Conservation (phyloP, 2,329 filamentous ascomycete genomes). For the Lachnellula suecica region DNA sequence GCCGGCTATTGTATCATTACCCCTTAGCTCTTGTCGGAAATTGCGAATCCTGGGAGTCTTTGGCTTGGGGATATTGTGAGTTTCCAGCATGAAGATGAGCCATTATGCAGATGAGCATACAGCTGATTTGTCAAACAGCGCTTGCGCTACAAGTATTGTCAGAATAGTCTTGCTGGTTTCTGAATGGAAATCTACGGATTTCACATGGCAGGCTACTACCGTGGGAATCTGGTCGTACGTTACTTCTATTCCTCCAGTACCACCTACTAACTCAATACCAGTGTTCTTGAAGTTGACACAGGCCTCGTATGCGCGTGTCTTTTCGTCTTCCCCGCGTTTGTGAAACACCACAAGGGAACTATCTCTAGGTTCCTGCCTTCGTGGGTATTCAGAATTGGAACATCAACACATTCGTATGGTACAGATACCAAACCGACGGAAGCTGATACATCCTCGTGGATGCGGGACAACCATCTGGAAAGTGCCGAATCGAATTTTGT, state of each 20-base stretch:
- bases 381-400: not conserved
- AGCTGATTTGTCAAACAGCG: too few species aligned
- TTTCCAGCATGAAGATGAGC: too few species aligned
- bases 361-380: too few species aligned
- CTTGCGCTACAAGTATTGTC: not conserved
- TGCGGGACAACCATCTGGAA: too few species aligned
- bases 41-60: not conserved
- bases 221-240: conserved; percentile 5
- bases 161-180: not conserved
- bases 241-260: not conserved
- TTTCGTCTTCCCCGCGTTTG: conserved; percentile 2
- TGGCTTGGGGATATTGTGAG: not conserved
- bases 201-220: not conserved
- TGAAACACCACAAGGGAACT: not conserved
- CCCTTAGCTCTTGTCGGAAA: not conserved
- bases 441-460: too few species aligned
- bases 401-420: not conserved
- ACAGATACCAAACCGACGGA: not conserved
- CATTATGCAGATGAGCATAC: not conserved
- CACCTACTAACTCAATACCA: not conserved
- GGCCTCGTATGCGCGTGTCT: conserved; percentile 6
- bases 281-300: not conserved
- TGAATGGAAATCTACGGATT: not conserved
- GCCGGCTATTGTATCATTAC: not conserved
- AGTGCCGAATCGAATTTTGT: too few species aligned